These are phyloP conservation scores for Saprolegnia diclina DNA, from an alignment of 352 stramenopile genomes.

Conservation along the genomic window DNA sequence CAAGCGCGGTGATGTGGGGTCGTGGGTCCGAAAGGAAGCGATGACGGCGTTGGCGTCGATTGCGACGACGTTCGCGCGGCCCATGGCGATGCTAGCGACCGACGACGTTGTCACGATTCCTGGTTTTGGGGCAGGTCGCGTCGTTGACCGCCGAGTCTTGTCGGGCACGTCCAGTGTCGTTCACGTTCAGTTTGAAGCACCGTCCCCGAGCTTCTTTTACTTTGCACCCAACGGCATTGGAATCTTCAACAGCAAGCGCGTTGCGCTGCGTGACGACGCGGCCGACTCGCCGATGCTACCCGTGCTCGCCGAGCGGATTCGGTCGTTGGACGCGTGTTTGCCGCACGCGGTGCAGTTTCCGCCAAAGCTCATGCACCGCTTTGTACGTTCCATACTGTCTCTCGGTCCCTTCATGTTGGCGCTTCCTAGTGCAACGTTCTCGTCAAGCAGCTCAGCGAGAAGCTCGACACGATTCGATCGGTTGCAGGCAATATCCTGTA, in stretches of 20 bases:
- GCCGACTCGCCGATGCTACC: constrained; percentile 25
- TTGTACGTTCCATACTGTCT: constrained; percentile 32
- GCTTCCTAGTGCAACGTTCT: constrained; percentile 62
- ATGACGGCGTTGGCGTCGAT: constrained; percentile 84
- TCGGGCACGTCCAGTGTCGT: background rate
- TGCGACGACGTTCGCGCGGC: no score
- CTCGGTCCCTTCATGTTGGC: constrained; percentile 37
- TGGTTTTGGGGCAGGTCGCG: background rate
- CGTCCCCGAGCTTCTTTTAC: constrained; percentile 60
- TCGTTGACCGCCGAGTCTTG: constrained; percentile 8
- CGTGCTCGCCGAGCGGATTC: background rate
- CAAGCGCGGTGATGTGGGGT: constrained; percentile 97
- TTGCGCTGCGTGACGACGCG: constrained; percentile 6
- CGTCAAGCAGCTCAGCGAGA: constrained; percentile 96
- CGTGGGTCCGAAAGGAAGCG: constrained; percentile 93
- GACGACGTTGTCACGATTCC: background rate
- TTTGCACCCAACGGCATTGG: constrained; percentile 55
- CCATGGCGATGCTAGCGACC: background rate
- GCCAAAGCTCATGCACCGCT: constrained; percentile 12
- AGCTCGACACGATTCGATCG: constrained; percentile 91
- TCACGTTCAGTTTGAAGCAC: constrained; percentile 53
- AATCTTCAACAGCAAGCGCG: constrained; percentile 28
- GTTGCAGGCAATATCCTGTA: constrained; percentile 86
- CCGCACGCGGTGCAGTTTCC: background rate
- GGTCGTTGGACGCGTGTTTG: no score